These are phyloP conservation scores for Cokeromyces recurvatus DNA, from an alignment of 371 early-diverging fungal species.

Conservation along the genomic window DNA sequence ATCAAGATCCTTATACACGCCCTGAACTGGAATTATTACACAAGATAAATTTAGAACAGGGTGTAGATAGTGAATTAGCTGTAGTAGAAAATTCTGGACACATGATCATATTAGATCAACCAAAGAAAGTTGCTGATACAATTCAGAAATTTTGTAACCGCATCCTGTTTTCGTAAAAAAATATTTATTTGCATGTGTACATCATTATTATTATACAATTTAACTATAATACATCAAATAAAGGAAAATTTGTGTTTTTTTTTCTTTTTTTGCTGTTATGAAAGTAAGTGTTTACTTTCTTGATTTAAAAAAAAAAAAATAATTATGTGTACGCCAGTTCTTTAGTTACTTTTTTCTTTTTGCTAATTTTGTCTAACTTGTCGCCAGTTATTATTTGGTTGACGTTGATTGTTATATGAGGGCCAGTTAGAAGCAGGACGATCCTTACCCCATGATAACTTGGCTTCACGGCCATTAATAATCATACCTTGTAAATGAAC, in stretches of 20 bases:
- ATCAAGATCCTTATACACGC: constrained; percentile 18
- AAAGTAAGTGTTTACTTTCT: too few species aligned
- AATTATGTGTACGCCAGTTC: too few species aligned
- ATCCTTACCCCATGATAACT: constrained; percentile 90
- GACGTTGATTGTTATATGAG: constrained; percentile 2
- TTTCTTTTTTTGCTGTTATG: too few species aligned
- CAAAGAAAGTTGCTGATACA: constrained; percentile 6
- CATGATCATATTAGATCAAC: constrained; percentile 28
- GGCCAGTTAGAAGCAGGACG: constrained; percentile 24
- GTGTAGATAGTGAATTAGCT: constrained; percentile 3
- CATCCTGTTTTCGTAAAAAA: too few species aligned
- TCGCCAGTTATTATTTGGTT: constrained; percentile 15
- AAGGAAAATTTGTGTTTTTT: too few species aligned
- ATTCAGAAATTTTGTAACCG: constrained; percentile 15
- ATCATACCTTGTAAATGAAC: constrained; percentile 68
- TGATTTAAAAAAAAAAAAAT: too few species aligned
- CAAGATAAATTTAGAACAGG: constrained; percentile 8
- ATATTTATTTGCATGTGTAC: too few species aligned
- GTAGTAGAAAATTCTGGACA: constrained; percentile 24
- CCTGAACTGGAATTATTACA: constrained; percentile 20
- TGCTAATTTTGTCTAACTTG: too few species aligned
- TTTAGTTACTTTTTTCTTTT: too few species aligned
- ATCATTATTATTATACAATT: too few species aligned
- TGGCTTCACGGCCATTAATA: constrained; percentile 71
- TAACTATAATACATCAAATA: too few species aligned